Evolutionary conservation across 164 flowering plant species (phyloP).

Genomic region (Nelumbo lutea): DNA sequence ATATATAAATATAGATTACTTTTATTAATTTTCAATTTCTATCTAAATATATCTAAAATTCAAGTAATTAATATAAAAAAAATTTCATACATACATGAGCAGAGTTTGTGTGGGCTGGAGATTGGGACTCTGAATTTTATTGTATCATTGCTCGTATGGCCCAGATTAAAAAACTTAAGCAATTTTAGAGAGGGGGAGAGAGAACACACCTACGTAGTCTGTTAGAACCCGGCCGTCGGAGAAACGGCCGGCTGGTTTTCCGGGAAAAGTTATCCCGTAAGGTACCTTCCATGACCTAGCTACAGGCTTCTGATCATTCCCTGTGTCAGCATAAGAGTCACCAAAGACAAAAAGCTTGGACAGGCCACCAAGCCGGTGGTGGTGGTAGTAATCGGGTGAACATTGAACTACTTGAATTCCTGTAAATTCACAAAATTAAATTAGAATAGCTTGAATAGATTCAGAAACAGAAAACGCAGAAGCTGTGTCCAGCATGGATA

Average conservation of each 20-base stretch:
- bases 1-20: too few relatives aligned
- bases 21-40: too few relatives aligned
- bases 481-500: too few relatives aligned
- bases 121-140: too few relatives aligned
- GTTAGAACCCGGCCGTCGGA: constrained; percentile 69
- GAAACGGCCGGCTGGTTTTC: constrained; percentile 65
- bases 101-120: too few relatives aligned
- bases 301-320: constrained; percentile 26
- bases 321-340: constrained; percentile 72
- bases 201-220: constrained; percentile 50
- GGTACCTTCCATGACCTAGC: constrained; percentile 51
- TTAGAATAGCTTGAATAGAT: too few relatives aligned
- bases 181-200: too few relatives aligned
- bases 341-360: constrained; percentile 64
- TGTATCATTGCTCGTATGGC: too few relatives aligned
- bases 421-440: background rate
- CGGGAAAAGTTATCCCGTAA: constrained; percentile 67
- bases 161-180: too few relatives aligned
- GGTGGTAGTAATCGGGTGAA: constrained; percentile 5
- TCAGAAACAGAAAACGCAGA: background rate
- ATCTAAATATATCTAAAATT: too few relatives aligned
- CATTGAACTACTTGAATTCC: constrained; percentile 11
- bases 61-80: too few relatives aligned
- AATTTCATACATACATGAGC: too few relatives aligned
- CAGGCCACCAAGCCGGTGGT: background rate